Base-by-base conservation (phyloP, 352 stramenopile species). In the Thraustochytrium sp. region DNA sequence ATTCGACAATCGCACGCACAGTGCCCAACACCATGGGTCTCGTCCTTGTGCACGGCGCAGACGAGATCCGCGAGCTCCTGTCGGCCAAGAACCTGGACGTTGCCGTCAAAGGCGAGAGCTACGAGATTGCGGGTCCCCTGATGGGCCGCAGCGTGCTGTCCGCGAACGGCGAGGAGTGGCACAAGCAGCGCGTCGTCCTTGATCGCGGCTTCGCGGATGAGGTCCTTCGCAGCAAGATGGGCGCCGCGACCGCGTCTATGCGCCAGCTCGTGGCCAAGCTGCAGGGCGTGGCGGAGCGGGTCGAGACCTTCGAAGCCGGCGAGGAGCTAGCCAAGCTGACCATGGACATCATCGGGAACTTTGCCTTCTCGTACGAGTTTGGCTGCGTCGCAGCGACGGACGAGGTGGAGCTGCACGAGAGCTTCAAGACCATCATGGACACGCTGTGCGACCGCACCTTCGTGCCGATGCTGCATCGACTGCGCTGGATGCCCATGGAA, bases 321-420 rank as follows among this genome's bases (percentile, higher is more conserved):
- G 63, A 75, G 63, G 63, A 75, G 23, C 74, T 75, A 23, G 5
- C 55, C 26, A 75, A 75, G 63, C 5, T 37, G n/a, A 75, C 63
- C 37, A 5, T 75, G 26, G 63, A 75, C 46, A 23, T 75, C 5
- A 5, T 75, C 5, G 63, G 63, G 5, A 5, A 23, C 38, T 5
- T 75, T 5, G 63, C 63, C n/a, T 75, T 75, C 63, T 21, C 5
- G 5, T 75, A 75, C 46, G 63, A 75, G 5, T 64, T 75, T 75
- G 63, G 63, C 38, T 64, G n/a, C 37, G 37, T 75, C 5, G 55
- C 26, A 16, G 63, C 63, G 31, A 76, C 37, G n/a, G 23, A 5
- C n/a, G 55, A 5, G 46, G 5, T 5, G 5, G 63, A 75, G 40
- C 63, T 75, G 74, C 55, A 21, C 23, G 5, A 36, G 5, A 23